Evolutionary conservation across 495 filamentous ascomycete genomes (phyloP).

Genomic region (Melanomma pulvis-pyrius): DNA sequence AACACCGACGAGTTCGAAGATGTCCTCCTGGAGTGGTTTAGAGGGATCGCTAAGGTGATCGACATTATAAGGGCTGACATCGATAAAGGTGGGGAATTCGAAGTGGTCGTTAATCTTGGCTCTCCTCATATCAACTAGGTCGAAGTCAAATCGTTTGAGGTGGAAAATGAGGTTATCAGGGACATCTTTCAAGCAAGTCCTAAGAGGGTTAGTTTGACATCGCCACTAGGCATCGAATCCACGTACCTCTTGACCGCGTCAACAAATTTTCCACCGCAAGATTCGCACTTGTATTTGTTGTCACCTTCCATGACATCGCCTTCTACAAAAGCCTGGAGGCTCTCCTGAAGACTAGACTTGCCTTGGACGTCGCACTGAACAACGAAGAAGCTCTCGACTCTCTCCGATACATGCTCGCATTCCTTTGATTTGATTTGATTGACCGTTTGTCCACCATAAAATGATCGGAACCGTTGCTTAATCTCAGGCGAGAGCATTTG

Average conservation of each 20-base stretch:
- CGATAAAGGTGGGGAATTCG: constrained; percentile 77
- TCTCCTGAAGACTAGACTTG: constrained; percentile 80
- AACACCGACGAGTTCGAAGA: constrained; percentile 90
- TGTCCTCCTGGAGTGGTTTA: constrained; percentile 59
- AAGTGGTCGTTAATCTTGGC: constrained; percentile 97
- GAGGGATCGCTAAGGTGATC: constrained; percentile 74
- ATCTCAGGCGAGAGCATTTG: constrained; percentile 69
- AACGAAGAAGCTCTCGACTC: constrained; percentile 87
- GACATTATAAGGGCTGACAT: constrained; percentile 90
- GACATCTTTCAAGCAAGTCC: constrained; percentile 88
- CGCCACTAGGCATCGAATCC: neutral
- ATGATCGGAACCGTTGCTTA: constrained; percentile 76
- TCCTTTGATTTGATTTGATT: constrained; percentile 96
- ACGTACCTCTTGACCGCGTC: constrained; percentile 83
- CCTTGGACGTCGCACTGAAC: constrained; percentile 98
- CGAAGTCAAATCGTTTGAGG: constrained; percentile 95
- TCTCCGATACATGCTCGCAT: constrained; percentile 89
- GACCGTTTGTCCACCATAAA: constrained; percentile 89
- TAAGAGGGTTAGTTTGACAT: constrained; percentile 35
- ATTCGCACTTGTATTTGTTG: constrained; percentile 97
- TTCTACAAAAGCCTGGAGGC: constrained; percentile 89
- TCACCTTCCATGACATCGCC: constrained; percentile 98
- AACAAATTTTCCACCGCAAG: constrained; percentile 79
- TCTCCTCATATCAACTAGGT: constrained; percentile 77
- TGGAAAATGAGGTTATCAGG: constrained; percentile 95